A percentile compares a stretch with the other conserved stretches of the same genome.
Conservation (phyloP, 768 basidiomycete genomes). For the Lyophyllum atratum region DNA sequence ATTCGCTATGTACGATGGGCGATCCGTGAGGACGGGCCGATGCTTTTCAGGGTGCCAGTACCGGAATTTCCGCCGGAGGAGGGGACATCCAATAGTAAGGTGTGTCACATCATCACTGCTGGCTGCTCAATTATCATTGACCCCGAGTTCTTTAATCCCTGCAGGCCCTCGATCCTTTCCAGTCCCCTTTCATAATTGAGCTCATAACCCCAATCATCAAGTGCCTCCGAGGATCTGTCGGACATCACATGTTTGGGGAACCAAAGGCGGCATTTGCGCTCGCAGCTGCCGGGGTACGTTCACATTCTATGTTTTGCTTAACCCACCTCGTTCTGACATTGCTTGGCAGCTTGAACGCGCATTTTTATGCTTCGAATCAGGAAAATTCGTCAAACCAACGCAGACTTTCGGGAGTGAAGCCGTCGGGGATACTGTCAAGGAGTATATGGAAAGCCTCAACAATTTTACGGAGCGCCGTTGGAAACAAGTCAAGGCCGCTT, state of each 20-base stretch:
- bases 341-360: neutral
- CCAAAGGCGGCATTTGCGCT: neutral
- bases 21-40: neutral
- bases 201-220: neutral
- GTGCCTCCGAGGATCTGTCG: neutral
- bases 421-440: neutral
- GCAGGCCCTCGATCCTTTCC: neutral
- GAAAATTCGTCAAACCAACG: neutral
- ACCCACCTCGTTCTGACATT: neutral
- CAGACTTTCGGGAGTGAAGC: neutral
- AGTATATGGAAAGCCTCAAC: neutral
- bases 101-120: neutral
- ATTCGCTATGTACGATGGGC: neutral
- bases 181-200: neutral
- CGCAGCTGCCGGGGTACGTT: neutral
- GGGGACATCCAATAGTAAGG: neutral
- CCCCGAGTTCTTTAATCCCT: neutral
- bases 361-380: neutral
- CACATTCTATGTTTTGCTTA: neutral
- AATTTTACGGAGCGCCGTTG: neutral
- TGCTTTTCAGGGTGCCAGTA: neutral
- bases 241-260: neutral
- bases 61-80: neutral
- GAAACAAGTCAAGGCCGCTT: neutral
- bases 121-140: neutral